Evolutionary conservation across 2,329 filamentous ascomycete genomes (phyloP), one percentile per base, ranked within the genome.

Genomic region (Cladosporium halotolerans): DNA sequence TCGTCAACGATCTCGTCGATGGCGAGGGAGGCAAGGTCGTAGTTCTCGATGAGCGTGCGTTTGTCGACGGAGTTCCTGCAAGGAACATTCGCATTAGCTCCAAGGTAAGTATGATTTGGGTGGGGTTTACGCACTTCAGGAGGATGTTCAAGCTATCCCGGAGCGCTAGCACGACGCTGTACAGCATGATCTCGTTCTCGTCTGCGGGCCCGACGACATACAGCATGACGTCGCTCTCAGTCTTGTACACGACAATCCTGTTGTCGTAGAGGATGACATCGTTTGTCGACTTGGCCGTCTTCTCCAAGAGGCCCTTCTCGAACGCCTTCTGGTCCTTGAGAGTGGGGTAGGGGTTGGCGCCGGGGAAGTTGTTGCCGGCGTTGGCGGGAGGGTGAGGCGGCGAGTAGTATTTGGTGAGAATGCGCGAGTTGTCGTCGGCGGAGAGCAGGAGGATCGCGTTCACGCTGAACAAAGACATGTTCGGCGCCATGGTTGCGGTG

Each of bases 241-340:
- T 87, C 83, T 99, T 99, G 79, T 96, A 99, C 49, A 97, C 85
- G 52, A 97, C 89, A 57, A 99, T 86, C 65, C 89, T 84, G 75
- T 95, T 95, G 74, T 99, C 93, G 75, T 96, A 97, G 53, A 99
- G 83, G 63, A 99, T 95, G 65, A 99, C 93, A 75, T 97, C 93
- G 63, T 87, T 89, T 11, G 83, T 91, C 75, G 95, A 89, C 79
- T 97, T 99, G 62, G 88, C 86, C 13, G 93, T 97, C 80, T 99
- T 97, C 66, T 96, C 86, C 56, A 96, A 76, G 38, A 99, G 81
- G 5, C 91, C 93, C 76, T 96, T 96, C 73, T 99, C 93, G 67
- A 99, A 99, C 2, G 88, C 81, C 72, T 95, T 96, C 75, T 99
- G 93, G 63, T 95, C 84, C 77, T 96, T 96, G 53, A 93, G 74